A percentile compares a stretch with the other conserved stretches of the same genome.
Conservation (phyloP, 1,139 yeast genomes). For the Nakaseomyces sp. region DNA sequence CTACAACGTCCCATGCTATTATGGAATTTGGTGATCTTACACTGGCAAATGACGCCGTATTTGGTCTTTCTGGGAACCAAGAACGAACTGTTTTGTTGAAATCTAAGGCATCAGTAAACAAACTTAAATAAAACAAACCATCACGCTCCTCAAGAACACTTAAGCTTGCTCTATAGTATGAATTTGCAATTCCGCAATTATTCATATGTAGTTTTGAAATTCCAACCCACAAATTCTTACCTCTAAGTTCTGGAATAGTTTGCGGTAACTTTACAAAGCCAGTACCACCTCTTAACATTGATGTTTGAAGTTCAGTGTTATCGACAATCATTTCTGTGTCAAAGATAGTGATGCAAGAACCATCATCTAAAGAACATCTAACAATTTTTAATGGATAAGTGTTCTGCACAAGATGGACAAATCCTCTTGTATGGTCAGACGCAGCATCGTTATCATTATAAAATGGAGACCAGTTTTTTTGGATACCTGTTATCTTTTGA, state of each 20-base stretch:
- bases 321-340: not conserved
- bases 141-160: not conserved
- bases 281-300: not conserved
- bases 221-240: constrained; percentile 1
- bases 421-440: constrained; percentile 14
- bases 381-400: constrained; percentile 38
- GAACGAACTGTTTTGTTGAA: not conserved
- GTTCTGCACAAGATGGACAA: constrained; percentile 36
- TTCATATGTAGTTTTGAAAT: not conserved
- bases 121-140: not conserved
- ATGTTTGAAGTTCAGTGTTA: not conserved
- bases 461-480: constrained; percentile 9
- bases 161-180: not conserved
- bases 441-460: constrained; percentile 4
- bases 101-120: not conserved
- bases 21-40: constrained; percentile 1
- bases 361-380: constrained; percentile 37
- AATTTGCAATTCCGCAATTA: not conserved
- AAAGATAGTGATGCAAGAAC: constrained; percentile 30
- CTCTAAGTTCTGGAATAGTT: not conserved
- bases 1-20: constrained; percentile 6
- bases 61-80: not conserved
- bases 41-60: not conserved
- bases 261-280: not conserved
- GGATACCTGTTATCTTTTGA: not conserved